Evolutionary conservation across 441 rosid genomes (phyloP), one percentile per base, ranked within the genome.

Genomic region (Brassica balearica): DNA sequence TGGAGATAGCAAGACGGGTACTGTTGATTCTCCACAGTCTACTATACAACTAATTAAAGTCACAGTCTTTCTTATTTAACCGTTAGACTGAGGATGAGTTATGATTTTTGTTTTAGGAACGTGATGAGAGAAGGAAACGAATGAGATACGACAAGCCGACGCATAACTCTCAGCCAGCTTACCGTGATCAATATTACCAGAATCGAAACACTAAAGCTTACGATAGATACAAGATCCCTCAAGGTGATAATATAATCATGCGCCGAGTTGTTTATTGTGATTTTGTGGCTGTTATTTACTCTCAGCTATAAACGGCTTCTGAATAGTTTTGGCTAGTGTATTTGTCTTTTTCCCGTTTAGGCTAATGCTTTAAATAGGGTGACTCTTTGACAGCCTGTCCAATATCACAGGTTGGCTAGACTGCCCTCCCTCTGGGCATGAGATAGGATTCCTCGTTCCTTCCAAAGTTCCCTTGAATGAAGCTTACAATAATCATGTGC

Each of bases 401-500:
- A 60, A 56, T 80, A 55, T 75, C 70, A 77, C 86, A 96, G 99
- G 99, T 82, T 94, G 98, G 99, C 81, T 96, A 73, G 98, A 91
- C 43, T 96, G 99, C 85, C 98, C 99, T 72, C 10, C 92, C 60
- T 77, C 34, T 85, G 98, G 99, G 73, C 74, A 82, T 61, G 98
- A 92, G 81, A 90, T 96, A 48, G 83, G 74, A 77, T 83, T 81
- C 76, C 77, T 96, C 14, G 84, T 96, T 82, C 99, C 99, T 80
- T 96, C 99, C 2, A 96, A 96, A 88, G 97, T 91, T 83, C 99
- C 99, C 9, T 92, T 96, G 38, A 87, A 93, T 75, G 99, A 96
- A 86, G 69, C 84, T 81, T 96, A 85, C 84, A 87, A 90, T 72
- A 95, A 80, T 36, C 78, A 72, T 77, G 86, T 96, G 74, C 98